Evolutionary conservation across 805 yeast species (phyloP).

Genomic region (Saturnispora serradocipensis): DNA sequence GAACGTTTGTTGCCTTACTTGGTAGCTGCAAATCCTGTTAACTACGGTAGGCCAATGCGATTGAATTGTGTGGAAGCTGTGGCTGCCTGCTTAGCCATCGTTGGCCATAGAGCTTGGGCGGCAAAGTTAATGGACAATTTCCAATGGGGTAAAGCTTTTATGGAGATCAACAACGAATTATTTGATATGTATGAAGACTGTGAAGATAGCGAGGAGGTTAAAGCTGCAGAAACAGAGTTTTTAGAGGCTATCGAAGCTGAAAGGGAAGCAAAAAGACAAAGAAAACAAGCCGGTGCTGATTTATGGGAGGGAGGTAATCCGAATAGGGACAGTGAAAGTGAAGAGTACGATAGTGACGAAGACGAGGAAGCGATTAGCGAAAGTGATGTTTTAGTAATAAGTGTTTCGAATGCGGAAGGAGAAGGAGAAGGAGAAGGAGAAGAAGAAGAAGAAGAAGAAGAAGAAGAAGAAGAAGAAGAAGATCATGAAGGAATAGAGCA

Average conservation of each 20-base stretch:
- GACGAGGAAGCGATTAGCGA: constrained; percentile 13
- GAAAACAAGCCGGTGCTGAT: constrained; percentile 44
- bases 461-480: background rate
- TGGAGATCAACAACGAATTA: constrained; percentile 73
- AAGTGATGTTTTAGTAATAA: constrained; percentile 10
- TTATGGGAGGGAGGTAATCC: constrained; percentile 75
- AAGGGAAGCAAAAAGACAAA: constrained; percentile 46
- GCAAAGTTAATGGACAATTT: constrained; percentile 63
- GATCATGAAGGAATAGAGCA: background rate
- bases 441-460: constrained; percentile 10
- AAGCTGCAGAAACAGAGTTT: constrained; percentile 67
- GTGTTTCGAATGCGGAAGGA: constrained; percentile 11
- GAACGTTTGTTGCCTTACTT: constrained; percentile 85
- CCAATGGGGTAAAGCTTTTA: constrained; percentile 88
- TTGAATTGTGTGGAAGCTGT: constrained; percentile 94
- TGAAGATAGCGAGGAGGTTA: constrained; percentile 69
- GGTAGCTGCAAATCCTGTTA: constrained; percentile 95
- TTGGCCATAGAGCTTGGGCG: constrained; percentile 89
- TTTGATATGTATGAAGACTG: constrained; percentile 68
- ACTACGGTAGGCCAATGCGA: constrained; percentile 94
- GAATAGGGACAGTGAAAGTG: constrained; percentile 35
- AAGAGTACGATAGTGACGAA: constrained; percentile 18
- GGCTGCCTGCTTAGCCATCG: constrained; percentile 94
- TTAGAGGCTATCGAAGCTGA: constrained; percentile 60
- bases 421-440: constrained; percentile 8